Conservation (phyloP, 306 rosid species). For the Dalbergia cochinchinensis region DNA sequence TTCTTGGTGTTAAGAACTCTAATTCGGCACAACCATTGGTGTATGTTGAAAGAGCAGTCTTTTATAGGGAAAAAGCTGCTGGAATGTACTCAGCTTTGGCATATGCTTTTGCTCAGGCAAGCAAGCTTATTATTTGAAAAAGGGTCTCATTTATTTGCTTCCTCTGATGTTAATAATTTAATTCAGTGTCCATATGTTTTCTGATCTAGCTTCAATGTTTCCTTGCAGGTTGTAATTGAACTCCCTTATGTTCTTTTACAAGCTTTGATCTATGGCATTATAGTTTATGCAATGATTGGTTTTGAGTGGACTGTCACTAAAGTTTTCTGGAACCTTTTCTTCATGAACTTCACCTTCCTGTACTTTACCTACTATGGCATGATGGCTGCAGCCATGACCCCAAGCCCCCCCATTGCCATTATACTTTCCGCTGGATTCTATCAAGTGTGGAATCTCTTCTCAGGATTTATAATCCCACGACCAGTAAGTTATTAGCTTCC, state of each 20-base stretch:
- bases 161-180: not conserved
- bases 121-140: not conserved
- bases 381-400: slow-evolving; percentile 63
- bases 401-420: slow-evolving; percentile 45
- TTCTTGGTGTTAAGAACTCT: slow-evolving; percentile 58
- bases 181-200: too few relatives aligned
- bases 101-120: slow-evolving; percentile 62
- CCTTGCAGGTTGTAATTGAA: slow-evolving; percentile 54
- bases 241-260: slow-evolving; percentile 56
- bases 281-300: slow-evolving; percentile 61
- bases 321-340: slow-evolving; percentile 54
- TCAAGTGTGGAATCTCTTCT: slow-evolving; percentile 47
- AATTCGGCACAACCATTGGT: slow-evolving; percentile 52
- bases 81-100: slow-evolving; percentile 65
- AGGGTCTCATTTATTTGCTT: too few relatives aligned
- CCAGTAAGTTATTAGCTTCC: slow-evolving; percentile 49
- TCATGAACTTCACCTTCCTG: slow-evolving; percentile 56
- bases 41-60: slow-evolving; percentile 56
- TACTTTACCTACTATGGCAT: slow-evolving; percentile 66
- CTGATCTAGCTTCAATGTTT: not conserved
- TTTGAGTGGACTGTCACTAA: slow-evolving; percentile 56
- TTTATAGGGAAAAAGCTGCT: slow-evolving; percentile 64
- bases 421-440: slow-evolving; percentile 43
- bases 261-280: slow-evolving; percentile 47
- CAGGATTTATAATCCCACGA: slow-evolving; percentile 45